Evolutionary conservation across 2,329 filamentous ascomycete genomes (phyloP).

Genomic region (Lasiodiplodia sp.): DNA sequence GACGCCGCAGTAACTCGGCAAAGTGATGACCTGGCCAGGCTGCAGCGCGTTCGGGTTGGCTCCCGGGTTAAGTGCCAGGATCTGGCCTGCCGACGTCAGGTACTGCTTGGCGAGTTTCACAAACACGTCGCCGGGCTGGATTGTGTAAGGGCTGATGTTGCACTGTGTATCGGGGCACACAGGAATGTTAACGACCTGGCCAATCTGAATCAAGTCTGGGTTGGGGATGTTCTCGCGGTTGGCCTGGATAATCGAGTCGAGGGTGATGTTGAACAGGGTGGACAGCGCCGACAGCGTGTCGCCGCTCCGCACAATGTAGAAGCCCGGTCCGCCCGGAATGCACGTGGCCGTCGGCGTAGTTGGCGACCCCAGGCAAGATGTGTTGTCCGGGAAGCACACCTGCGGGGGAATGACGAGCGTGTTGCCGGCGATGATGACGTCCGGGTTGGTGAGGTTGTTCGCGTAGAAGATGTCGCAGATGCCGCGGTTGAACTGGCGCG

Average conservation of each 20-base stretch:
- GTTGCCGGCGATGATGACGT: constrained; percentile 26
- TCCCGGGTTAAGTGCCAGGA: constrained; percentile 36
- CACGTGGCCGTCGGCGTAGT: constrained; percentile 34
- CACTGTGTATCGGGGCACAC: constrained; percentile 36
- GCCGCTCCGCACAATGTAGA: constrained; percentile 35
- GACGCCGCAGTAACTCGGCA: background rate
- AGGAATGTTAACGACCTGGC: constrained; percentile 38
- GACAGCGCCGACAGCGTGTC: constrained; percentile 37
- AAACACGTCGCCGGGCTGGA: constrained; percentile 36
- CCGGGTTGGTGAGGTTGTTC: constrained; percentile 27
- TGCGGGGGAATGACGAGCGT: constrained; percentile 29
- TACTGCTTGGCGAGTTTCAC: constrained; percentile 35
- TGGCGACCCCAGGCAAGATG: constrained; percentile 33
- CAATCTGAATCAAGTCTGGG: constrained; percentile 33
- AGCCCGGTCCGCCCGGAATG: constrained; percentile 35
- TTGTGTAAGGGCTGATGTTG: constrained; percentile 35
- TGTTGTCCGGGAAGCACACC: constrained; percentile 35
- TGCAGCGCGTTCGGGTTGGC: constrained; percentile 33
- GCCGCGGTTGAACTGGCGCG: constrained; percentile 19
- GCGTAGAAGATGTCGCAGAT: constrained; percentile 31
- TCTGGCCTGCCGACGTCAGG: constrained; percentile 35
- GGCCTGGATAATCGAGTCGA: constrained; percentile 33
- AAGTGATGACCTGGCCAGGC: constrained; percentile 29
- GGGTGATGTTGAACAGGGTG: constrained; percentile 38
- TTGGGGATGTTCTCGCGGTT: constrained; percentile 37